Percentiles rank a stretch among this genome's conserved stretches.
These are phyloP conservation scores for Camelina sativa DNA, from an alignment of 345 rosid genomes.

Conservation along the genomic window DNA sequence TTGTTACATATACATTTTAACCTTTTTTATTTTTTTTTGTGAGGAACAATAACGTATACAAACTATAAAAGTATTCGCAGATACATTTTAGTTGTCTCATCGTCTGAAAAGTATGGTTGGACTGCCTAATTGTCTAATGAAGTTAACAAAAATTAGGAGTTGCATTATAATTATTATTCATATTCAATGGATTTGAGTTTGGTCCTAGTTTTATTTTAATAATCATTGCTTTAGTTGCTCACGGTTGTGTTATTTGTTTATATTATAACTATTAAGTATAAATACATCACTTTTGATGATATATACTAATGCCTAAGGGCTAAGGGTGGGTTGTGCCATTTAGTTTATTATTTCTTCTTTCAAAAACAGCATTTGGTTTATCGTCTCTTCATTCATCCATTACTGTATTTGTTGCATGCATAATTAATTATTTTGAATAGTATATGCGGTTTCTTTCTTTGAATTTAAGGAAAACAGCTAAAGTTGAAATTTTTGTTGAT, in stretches of 20 bases:
- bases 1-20: background rate
- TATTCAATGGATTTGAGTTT: constrained; percentile 37
- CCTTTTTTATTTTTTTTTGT: background rate
- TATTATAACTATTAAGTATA: background rate
- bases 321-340: background rate
- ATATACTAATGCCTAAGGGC: background rate
- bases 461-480: background rate
- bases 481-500: background rate
- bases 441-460: background rate
- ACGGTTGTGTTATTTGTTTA: constrained; percentile 25
- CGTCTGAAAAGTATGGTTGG: constrained; percentile 24
- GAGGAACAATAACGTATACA: constrained; percentile 26
- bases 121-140: constrained; percentile 33
- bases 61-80: constrained; percentile 15
- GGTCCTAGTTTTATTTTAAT: constrained; percentile 23
- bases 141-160: constrained; percentile 23
- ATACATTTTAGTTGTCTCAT: constrained; percentile 29
- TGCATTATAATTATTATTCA: constrained; percentile 16
- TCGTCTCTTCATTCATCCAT: background rate
- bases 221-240: constrained; percentile 32
- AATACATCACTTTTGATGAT: constrained; percentile 6
- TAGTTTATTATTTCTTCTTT: too few species aligned
- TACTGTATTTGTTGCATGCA: too few species aligned
- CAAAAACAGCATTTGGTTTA: background rate
- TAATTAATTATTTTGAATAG: too few species aligned